Base-by-base conservation (phyloP, 768 basidiomycete genomes). In the Piloderma croceum region DNA sequence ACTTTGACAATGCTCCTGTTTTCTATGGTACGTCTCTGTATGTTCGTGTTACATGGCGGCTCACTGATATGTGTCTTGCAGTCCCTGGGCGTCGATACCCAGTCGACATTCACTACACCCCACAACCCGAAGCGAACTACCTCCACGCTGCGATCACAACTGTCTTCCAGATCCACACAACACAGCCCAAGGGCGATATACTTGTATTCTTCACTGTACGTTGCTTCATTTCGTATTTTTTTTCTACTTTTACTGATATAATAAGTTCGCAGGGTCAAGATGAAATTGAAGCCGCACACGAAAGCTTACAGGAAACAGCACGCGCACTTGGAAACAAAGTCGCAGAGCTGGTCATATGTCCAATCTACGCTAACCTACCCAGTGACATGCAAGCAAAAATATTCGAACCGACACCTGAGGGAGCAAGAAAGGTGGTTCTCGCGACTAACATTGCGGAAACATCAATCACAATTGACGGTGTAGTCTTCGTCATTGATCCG, bases 361-460 rank as follows among this genome's bases (percentile, higher is more conserved):
- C 96, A 3, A 99, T 99, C 45, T 99, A 99, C 54, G 96, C 96
- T 47, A 98, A 96, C 59, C 66, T 99, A n/a, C 96, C 96, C 1
- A 93, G 90, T 51, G 96, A 99, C 46, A 93, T 99, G 93, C 96
- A 99, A 60, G 87, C 92, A 25, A 96, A 97, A 67, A 99, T 99
- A 42, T 99, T 99, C 62, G 96, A 99, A 61, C 94, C 96, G 1
- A 99, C 96, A 4, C 96, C 94, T 1, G 86, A 89, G 39, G 92
- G 92, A 15, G 90, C 96, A 20, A 74, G 96, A 42, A 99, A 99
- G 65, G 93, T 99, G 34, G 96, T 99, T 15, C 71, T 99, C 21
- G 96, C 96, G 3, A 99, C 96, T 17, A 99, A 99, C 57, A 98
- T 99, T 48, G 96, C 96, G n/a, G 96, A 99, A 64, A 99, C 96